Evolutionary conservation across 2,329 filamentous ascomycete genomes (phyloP).

Genomic region (Exserohilum rostratum): DNA sequence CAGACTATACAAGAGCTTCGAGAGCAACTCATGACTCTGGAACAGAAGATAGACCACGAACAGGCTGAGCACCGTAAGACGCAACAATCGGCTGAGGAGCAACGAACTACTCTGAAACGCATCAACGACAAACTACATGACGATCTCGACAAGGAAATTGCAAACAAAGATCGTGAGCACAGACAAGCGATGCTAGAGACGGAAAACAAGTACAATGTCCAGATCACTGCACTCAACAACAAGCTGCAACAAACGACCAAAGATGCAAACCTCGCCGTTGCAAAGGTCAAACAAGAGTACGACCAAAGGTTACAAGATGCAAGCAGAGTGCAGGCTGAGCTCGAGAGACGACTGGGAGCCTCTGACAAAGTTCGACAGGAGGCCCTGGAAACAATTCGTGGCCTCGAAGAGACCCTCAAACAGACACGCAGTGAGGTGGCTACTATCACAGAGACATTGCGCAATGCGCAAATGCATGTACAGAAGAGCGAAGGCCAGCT

Average conservation of each 20-base stretch:
- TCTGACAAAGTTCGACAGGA: conserved; percentile 36
- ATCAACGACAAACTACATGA: conserved; percentile 74
- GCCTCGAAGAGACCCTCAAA: conserved; percentile 34
- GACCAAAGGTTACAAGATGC: conserved; percentile 41
- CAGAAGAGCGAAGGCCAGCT: conserved; percentile 39
- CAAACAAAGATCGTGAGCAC: conserved; percentile 53
- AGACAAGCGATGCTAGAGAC: conserved; percentile 46
- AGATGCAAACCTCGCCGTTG: conserved; percentile 33
- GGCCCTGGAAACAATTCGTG: conserved; percentile 33
- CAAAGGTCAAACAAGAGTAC: conserved; percentile 42
- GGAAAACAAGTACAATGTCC: conserved; percentile 56
- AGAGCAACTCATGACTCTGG: conserved; percentile 59
- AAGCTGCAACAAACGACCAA: conserved; percentile 42
- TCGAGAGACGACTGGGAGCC: conserved; percentile 34
- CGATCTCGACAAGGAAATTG: conserved; percentile 71
- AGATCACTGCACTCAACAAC: conserved; percentile 45
- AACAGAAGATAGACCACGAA: conserved; percentile 71
- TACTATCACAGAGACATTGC: conserved; percentile 27
- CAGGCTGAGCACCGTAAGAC: conserved; percentile 72
- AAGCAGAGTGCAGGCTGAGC: conserved; percentile 28
- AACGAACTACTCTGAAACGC: conserved; percentile 62
- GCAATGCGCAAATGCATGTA: conserved; percentile 31
- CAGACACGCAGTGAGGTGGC: conserved; percentile 36
- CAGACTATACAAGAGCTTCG: conserved; percentile 64
- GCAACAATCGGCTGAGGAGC: conserved; percentile 57